phyloP scores from a whole-genome alignment of 2,329 filamentous ascomycete genomes.

The Calonectria pseudoreteaudii region DNA sequence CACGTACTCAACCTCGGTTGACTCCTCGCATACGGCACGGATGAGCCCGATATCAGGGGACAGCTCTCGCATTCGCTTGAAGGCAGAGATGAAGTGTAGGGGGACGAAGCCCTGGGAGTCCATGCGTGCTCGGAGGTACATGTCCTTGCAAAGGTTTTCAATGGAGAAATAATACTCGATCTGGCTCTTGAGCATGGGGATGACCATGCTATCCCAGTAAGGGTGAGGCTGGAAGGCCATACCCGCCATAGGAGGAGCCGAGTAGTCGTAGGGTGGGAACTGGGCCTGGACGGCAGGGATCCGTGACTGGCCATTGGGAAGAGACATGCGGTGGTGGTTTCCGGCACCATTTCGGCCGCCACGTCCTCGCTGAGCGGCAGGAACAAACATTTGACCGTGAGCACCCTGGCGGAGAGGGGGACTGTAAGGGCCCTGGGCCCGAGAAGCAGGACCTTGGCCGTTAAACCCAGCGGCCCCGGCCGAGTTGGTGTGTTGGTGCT shows the following conservation, averaged over 20 bases:
- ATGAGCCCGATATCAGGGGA: slow-evolving; percentile 76
- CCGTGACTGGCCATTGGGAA: slow-evolving; percentile 51
- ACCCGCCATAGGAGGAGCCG: slow-evolving; percentile 53
- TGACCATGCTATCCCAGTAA: slow-evolving; percentile 65
- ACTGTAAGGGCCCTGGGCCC: slow-evolving; percentile 56
- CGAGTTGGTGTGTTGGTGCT: slow-evolving; percentile 46
- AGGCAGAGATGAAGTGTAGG: slow-evolving; percentile 82
- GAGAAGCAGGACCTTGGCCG: slow-evolving; percentile 49
- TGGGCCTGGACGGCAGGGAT: slow-evolving; percentile 52
- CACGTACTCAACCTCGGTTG: slow-evolving; percentile 79
- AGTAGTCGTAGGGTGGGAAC: slow-evolving; percentile 53
- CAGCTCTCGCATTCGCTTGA: slow-evolving; percentile 74
- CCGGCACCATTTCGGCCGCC: slow-evolving; percentile 48
- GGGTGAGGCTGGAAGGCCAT: slow-evolving; percentile 51
- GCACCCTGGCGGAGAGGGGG: slow-evolving; percentile 57
- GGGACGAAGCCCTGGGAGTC: slow-evolving; percentile 94
- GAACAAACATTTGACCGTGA: slow-evolving; percentile 50
- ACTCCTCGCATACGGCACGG: slow-evolving; percentile 79
- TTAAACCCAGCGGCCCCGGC: slow-evolving; percentile 43
- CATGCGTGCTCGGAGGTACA: slow-evolving; percentile 90
- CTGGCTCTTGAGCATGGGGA: slow-evolving; percentile 59
- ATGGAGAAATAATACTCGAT: slow-evolving; percentile 98
- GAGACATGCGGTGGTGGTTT: slow-evolving; percentile 55
- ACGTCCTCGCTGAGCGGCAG: slow-evolving; percentile 50
- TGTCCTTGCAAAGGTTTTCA: slow-evolving; percentile 94